phyloP scores from a whole-genome alignment of 2,329 filamentous ascomycete genomes.

The Arthrobotrys entomopaga region DNA sequence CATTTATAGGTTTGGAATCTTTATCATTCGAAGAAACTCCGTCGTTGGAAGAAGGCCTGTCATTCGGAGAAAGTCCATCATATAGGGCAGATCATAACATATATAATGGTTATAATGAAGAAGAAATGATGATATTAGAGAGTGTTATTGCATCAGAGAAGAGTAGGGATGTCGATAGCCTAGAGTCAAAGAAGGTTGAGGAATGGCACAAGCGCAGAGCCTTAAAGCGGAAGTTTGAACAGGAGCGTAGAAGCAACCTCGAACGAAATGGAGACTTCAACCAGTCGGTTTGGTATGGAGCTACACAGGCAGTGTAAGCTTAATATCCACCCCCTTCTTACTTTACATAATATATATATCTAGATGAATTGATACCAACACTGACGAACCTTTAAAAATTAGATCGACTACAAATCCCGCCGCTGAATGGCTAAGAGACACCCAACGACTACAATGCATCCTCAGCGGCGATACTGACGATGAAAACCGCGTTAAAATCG shows the following conservation, averaged over 20 bases:
- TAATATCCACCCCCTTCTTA: not conserved
- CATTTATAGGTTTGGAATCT: not conserved
- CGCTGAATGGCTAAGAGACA: not conserved
- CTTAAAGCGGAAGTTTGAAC: not conserved
- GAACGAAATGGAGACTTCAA: not conserved
- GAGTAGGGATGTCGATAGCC: not conserved
- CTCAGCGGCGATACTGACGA: not conserved
- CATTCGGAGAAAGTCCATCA: no score
- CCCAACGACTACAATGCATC: not conserved
- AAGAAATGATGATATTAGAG: no score
- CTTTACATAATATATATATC: not conserved
- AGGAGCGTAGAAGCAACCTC: not conserved
- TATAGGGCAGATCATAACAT: no score
- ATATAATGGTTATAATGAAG: no score
- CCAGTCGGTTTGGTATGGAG: not conserved
- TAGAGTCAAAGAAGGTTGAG: not conserved
- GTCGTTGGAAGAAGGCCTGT: no score
- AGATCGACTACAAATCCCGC: conserved; percentile 2
- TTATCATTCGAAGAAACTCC: not conserved
- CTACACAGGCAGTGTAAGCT: not conserved
- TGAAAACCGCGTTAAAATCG: not conserved
- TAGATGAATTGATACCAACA: not conserved
- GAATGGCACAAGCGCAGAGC: not conserved
- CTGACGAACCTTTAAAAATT: not conserved
- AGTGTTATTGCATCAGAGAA: no score